Conservation (phyloP, 2,329 filamentous ascomycete genomes). For the Pseudogymnoascus destructans region DNA sequence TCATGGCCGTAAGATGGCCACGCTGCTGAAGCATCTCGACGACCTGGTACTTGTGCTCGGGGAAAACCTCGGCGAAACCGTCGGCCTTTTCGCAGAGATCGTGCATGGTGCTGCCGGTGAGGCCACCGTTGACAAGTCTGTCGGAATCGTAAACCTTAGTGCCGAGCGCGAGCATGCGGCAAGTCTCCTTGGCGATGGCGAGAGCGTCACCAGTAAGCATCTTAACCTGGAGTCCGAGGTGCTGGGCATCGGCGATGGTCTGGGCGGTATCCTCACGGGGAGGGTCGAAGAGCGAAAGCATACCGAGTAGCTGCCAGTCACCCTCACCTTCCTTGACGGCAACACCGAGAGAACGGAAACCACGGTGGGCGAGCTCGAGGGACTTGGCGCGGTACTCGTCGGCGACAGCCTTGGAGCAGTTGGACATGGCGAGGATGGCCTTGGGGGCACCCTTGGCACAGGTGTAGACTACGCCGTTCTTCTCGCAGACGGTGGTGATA, state of each 20-base stretch:
- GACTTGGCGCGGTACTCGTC: slow-evolving; percentile 59
- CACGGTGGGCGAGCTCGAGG: slow-evolving; percentile 62
- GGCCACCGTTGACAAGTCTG: slow-evolving; percentile 63
- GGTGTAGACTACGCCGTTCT: slow-evolving; percentile 56
- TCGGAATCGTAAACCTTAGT: slow-evolving; percentile 75
- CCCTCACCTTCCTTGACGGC: slow-evolving; percentile 66
- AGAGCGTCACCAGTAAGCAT: slow-evolving; percentile 74
- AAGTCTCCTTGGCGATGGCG: slow-evolving; percentile 69
- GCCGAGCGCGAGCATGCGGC: slow-evolving; percentile 67
- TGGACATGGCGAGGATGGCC: slow-evolving; percentile 56
- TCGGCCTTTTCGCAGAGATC: slow-evolving; percentile 76
- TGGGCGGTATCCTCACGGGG: slow-evolving; percentile 67
- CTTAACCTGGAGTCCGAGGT: slow-evolving; percentile 66
- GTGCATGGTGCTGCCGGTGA: slow-evolving; percentile 59
- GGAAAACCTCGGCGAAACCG: slow-evolving; percentile 90
- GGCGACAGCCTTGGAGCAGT: slow-evolving; percentile 52
- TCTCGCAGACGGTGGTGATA: slow-evolving; percentile 56
- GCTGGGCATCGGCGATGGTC: slow-evolving; percentile 63
- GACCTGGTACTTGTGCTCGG: slow-evolving; percentile 90
- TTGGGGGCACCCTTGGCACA: slow-evolving; percentile 70
- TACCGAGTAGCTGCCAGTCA: slow-evolving; percentile 59
- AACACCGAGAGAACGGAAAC: slow-evolving; percentile 70
- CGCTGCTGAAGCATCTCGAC: slow-evolving; percentile 89
- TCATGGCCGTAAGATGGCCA: slow-evolving; percentile 91
- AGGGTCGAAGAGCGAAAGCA: slow-evolving; percentile 71